phyloP scores from a whole-genome alignment of 768 basidiomycete genomes.

The Hydnomerulius pinastri region DNA sequence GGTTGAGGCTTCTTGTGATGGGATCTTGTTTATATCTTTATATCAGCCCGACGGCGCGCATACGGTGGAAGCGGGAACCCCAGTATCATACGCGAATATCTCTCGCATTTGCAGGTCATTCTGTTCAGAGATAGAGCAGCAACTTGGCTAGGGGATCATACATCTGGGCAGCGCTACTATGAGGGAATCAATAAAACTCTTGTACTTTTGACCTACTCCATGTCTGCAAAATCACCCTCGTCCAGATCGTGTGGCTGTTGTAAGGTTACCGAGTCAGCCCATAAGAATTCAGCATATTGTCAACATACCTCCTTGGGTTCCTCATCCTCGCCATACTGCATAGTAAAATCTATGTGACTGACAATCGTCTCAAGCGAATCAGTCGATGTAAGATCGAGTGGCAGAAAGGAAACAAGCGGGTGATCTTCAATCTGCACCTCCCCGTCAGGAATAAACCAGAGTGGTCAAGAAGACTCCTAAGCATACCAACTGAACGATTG shows the following conservation, averaged over 20 bases:
- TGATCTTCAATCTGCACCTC: slow-evolving; percentile 91
- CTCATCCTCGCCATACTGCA: slow-evolving; percentile 99
- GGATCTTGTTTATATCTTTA: no score
- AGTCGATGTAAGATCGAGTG: slow-evolving; percentile 86
- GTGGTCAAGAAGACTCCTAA: no score
- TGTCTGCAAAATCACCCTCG: slow-evolving; percentile 84
- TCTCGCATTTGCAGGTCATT: no score
- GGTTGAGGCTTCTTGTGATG: no score
- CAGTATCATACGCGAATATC: no score
- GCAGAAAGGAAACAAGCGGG: slow-evolving; percentile 95
- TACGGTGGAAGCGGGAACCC: no score
- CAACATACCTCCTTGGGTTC: slow-evolving; percentile 86
- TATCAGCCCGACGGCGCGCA: no score
- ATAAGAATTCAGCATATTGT: neutral
- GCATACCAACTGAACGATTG: slow-evolving; percentile 90
- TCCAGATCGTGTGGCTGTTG: slow-evolving; percentile 88
- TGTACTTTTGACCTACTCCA: slow-evolving; percentile 46
- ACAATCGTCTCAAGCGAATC: slow-evolving; percentile 90
- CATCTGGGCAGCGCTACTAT: no score
- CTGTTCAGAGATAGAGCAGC: no score
- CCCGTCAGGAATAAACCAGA: no score
- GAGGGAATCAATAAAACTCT: no score
- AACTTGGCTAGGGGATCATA: no score
- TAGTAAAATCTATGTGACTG: slow-evolving; percentile 95
- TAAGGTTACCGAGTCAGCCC: slow-evolving; percentile 13